Percentiles rank a stretch among this genome's conserved stretches.
These are phyloP conservation scores for Lactifluus pinguis DNA, from an alignment of 768 basidiomycete species.

Conservation along the genomic window DNA sequence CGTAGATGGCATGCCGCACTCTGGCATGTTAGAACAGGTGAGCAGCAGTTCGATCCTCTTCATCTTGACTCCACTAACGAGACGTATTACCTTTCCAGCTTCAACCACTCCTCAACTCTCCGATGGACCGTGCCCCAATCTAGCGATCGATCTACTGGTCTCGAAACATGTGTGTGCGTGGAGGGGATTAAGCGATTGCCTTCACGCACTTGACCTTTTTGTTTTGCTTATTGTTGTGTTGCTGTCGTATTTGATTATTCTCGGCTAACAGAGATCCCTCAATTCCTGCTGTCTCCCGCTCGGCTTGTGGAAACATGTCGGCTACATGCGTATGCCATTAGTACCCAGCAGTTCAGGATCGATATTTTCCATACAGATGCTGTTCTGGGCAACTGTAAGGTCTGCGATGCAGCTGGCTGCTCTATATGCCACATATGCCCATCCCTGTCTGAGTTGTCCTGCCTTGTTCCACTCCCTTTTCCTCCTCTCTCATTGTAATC, in stretches of 20 bases:
- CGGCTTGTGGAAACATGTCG: not conserved
- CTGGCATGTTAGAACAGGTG: constrained; percentile 16
- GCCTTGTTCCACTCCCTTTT: too few relatives aligned
- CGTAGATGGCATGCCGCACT: constrained; percentile 11
- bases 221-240: constrained; percentile 6
- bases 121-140: constrained; percentile 11
- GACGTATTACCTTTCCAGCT: not conserved
- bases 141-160: not conserved
- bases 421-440: too few relatives aligned
- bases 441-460: too few relatives aligned
- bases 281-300: not conserved
- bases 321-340: not conserved
- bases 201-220: not conserved
- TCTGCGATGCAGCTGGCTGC: too few relatives aligned
- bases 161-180: not conserved
- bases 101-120: constrained; percentile 11
- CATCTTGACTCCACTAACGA: not conserved
- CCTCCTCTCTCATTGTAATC: too few relatives aligned
- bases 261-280: not conserved
- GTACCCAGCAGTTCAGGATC: not conserved
- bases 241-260: constrained; percentile 11
- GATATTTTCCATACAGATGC: not conserved
- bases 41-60: not conserved
- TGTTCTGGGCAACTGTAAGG: too few relatives aligned
- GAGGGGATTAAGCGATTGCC: not conserved